phyloP scores from a whole-genome alignment of 2,329 filamentous ascomycete genomes.

The Macrophomina phaseolina region DNA sequence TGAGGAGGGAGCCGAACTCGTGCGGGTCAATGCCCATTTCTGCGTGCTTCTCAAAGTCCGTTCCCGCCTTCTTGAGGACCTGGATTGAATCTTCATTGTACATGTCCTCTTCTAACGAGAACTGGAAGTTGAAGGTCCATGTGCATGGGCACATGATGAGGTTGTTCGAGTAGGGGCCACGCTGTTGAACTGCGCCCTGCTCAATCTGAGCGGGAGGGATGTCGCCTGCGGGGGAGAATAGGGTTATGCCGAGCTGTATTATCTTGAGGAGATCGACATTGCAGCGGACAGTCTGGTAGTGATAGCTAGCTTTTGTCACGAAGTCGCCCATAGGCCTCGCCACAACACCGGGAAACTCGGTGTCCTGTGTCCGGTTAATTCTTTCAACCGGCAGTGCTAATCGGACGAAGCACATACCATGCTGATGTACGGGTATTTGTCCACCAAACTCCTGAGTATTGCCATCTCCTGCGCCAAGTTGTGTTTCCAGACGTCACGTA shows the following conservation, averaged over 20 bases:
- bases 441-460: constrained; percentile 78
- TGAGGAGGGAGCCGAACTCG: constrained; percentile 86
- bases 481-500: constrained; percentile 94
- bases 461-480: constrained; percentile 93
- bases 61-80: constrained; percentile 87
- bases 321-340: constrained; percentile 94
- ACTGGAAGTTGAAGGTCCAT: constrained; percentile 99
- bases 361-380: constrained; percentile 67
- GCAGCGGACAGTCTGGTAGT: constrained; percentile 95
- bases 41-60: constrained; percentile 84
- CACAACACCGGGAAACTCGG: constrained; percentile 97
- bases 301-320: constrained; percentile 93
- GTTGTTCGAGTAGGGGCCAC: constrained; percentile 54
- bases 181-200: constrained; percentile 50
- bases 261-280: constrained; percentile 98
- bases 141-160: constrained; percentile 78
- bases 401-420: constrained; percentile 68
- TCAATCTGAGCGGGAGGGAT: constrained; percentile 74
- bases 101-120: constrained; percentile 95
- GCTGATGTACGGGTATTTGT: constrained; percentile 93
- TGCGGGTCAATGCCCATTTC: constrained; percentile 89
- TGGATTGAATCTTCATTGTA: constrained; percentile 95
- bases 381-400: constrained; percentile 23
- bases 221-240: constrained; percentile 91
- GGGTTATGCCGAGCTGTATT: constrained; percentile 92